Evolutionary conservation across 2,329 filamentous ascomycete species (phyloP), one percentile per base, ranked within the genome.

Genomic region (Sphaerostilbella broomeana): DNA sequence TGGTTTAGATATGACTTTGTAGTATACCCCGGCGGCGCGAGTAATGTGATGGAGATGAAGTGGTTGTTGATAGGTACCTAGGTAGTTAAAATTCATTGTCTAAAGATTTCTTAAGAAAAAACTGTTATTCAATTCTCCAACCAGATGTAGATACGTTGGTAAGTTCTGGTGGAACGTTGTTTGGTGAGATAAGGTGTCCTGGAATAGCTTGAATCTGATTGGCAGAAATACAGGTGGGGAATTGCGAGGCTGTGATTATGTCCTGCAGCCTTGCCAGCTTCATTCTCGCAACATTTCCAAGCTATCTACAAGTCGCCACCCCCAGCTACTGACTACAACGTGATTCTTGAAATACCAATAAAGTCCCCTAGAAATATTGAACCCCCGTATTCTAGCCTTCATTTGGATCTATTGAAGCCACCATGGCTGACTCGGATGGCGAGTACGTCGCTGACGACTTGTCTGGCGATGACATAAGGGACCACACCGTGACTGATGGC

Each of bases 391-490:
- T n/a, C n/a, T n/a, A n/a, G n/a, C n/a, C n/a, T n/a, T n/a, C n/a
- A n/a, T n/a, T n/a, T n/a, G n/a, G n/a, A n/a, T 10, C 6, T 30
- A 13, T 19, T 21, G 33, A 42, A 26, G 31, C 34, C 43, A 46
- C 45, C 48, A 86, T 86, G 82, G 78, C 79, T 40, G 81, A 84
- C 62, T 85, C 81, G 13, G 82, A 86, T 55, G 81, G 77, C 59
- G 81, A 85, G 49, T 85, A 77, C 57, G 72, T 82, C 45, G 74
- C 60, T 48, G 73, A 77, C 44, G 74, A 75, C 52, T 67, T 70
- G 57, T 82, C 79, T 17, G 79, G 82, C 51, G 80, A 84, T 52
- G 81, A 82, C 47, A 68, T 79, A 44, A 64, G 68, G 46, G 67
- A 68, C 50, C 66, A 72, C 50, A 65, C 62, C 29, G 62, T 69